These are phyloP conservation scores for Pseudoneurospora amorphoporcata DNA, from an alignment of 495 filamentous ascomycete species.

Conservation along the genomic window DNA sequence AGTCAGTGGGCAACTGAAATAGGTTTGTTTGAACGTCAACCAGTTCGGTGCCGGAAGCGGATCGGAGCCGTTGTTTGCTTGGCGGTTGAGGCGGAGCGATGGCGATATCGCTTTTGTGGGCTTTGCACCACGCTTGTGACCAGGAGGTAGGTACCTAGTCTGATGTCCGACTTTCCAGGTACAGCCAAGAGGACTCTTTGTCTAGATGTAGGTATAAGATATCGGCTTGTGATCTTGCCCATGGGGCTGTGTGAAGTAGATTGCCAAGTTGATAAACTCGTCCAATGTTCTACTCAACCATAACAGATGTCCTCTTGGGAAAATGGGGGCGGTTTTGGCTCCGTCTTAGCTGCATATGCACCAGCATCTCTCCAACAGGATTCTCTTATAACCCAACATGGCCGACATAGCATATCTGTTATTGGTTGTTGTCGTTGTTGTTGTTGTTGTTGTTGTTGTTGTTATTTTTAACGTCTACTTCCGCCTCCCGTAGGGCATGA, in stretches of 20 bases:
- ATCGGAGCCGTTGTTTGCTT: too few species aligned
- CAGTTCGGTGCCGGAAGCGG: not conserved
- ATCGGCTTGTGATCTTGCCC: not conserved
- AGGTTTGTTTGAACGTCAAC: not conserved
- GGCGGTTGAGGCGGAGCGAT: not conserved
- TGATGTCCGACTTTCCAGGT: not conserved
- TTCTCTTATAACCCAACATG: too few species aligned
- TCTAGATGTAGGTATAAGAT: not conserved
- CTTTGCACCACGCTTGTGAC: not conserved
- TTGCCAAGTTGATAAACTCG: not conserved
- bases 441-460: too few species aligned
- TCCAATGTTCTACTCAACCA: too few species aligned
- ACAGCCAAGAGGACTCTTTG: not conserved
- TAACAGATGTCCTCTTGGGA: too few species aligned
- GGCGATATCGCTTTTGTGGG: not conserved
- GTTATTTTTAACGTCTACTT: too few species aligned
- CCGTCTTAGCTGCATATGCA: too few species aligned
- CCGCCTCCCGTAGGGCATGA: too few species aligned
- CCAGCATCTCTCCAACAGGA: too few species aligned
- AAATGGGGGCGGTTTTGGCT: too few species aligned
- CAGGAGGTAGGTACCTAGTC: not conserved
- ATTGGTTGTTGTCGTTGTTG: too few species aligned
- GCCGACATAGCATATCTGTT: too few species aligned
- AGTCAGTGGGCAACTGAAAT: not conserved
- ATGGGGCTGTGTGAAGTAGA: not conserved